phyloP scores from a whole-genome alignment of 1,139 yeast species.

The Arxiozyma slooffiae region DNA sequence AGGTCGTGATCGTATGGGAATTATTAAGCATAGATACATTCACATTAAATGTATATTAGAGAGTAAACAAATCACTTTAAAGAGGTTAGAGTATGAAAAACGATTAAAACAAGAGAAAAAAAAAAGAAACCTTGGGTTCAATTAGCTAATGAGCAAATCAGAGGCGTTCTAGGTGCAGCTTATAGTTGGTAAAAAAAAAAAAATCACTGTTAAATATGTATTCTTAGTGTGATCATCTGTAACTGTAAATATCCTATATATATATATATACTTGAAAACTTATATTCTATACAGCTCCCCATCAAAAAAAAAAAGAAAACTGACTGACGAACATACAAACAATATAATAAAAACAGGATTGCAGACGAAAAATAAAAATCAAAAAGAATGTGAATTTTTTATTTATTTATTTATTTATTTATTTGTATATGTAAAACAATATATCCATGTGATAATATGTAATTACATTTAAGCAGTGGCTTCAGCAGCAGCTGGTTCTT shows the following conservation, averaged over 20 bases:
- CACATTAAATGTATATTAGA: conserved; percentile 75
- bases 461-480: conserved; percentile 5
- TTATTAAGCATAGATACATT: conserved; percentile 63
- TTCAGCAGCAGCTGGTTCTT: conserved; percentile 16
- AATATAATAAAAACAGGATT: no score
- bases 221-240: background rate
- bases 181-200: conserved; percentile 39
- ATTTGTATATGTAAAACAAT: background rate
- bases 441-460: background rate
- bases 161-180: conserved; percentile 40
- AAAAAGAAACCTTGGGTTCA: conserved; percentile 41
- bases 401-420: background rate
- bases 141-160: conserved; percentile 35
- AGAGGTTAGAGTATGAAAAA: conserved; percentile 53
- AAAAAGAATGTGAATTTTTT: background rate
- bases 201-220: background rate
- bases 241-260: background rate
- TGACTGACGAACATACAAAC: no score
- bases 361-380: background rate
- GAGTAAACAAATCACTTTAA: conserved; percentile 47
- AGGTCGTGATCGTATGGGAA: conserved; percentile 86
- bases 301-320: no score
- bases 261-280: background rate
- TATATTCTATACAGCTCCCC: background rate
- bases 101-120: conserved; percentile 34